A percentile compares a stretch with the other conserved stretches of the same genome.
Conservation (phyloP, 805 yeast species). For the Kluyveromyces siamensis region DNA sequence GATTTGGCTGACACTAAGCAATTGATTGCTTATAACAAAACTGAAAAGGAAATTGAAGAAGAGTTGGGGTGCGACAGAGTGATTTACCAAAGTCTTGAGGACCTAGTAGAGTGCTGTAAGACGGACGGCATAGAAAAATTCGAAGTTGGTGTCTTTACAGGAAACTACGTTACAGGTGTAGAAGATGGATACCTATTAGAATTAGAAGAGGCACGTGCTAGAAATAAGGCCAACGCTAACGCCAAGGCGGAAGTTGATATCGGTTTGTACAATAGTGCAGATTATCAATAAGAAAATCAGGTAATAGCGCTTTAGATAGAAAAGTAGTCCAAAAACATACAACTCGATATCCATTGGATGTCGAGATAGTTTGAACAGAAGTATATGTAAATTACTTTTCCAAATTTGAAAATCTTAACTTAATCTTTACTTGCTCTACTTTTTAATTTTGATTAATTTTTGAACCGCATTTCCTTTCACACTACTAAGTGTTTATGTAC, state of each 20-base stretch:
- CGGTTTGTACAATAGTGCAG: slow-evolving; percentile 52
- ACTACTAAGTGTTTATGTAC: no score
- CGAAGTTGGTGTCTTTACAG: slow-evolving; percentile 96
- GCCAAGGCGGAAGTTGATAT: slow-evolving; percentile 74
- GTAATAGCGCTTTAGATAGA: no score
- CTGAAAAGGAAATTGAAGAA: slow-evolving; percentile 64
- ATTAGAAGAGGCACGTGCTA: slow-evolving; percentile 74
- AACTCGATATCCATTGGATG: neutral
- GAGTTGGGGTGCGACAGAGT: slow-evolving; percentile 87
- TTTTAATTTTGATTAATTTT: no score
- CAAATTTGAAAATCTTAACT: no score
- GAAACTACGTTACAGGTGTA: slow-evolving; percentile 88
- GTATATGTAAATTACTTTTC: no score
- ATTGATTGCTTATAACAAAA: slow-evolving; percentile 75
- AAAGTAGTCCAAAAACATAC: neutral
- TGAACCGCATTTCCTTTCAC: no score
- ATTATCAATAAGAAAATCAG: slow-evolving; percentile 27
- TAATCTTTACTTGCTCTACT: no score
- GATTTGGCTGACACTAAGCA: slow-evolving; percentile 95
- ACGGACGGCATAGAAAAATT: slow-evolving; percentile 42
- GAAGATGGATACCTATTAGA: slow-evolving; percentile 75
- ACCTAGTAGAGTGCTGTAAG: slow-evolving; percentile 71
- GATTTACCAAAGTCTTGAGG: slow-evolving; percentile 78
- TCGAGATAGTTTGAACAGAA: no score
- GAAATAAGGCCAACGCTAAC: slow-evolving; percentile 53